These are phyloP conservation scores for Fusarium duplospermum DNA, from an alignment of 2,329 filamentous ascomycete genomes.

Conservation along the genomic window DNA sequence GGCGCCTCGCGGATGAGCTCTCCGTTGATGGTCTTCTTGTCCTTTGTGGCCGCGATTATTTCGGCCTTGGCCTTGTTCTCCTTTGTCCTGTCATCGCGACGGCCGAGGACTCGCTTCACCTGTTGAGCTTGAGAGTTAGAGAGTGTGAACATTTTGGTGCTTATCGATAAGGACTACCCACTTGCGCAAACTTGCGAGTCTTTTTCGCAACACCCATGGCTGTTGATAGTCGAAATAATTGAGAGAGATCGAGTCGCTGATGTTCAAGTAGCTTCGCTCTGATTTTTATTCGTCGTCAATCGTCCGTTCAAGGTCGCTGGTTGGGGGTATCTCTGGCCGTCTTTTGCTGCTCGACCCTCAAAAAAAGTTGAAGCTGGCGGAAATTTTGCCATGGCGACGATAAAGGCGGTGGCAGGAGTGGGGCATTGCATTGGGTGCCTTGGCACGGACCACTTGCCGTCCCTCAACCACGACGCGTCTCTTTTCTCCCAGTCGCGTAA, in stretches of 20 bases:
- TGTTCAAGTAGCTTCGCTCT: neutral
- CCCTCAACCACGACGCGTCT: conserved; percentile 48
- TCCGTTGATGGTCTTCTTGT: conserved; percentile 65
- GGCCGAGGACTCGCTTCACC: conserved; percentile 86
- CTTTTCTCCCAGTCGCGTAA: conserved; percentile 49
- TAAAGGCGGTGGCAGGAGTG: conserved; percentile 45
- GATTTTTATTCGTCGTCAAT: neutral
- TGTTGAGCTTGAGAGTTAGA: conserved; percentile 43
- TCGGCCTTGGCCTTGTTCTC: conserved; percentile 80
- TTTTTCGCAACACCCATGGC: conserved; percentile 89
- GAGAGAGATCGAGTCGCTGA: neutral
- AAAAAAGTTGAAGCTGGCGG: conserved; percentile 40
- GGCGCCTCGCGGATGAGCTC: conserved; percentile 82
- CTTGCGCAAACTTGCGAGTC: conserved; percentile 88
- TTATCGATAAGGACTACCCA: conserved; percentile 52
- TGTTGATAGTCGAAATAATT: neutral
- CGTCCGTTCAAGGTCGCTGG: neutral
- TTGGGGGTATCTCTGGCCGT: conserved; percentile 21
- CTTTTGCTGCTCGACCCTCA: conserved; percentile 22
- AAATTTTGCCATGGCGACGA: conserved; percentile 44
- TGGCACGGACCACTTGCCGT: conserved; percentile 45
- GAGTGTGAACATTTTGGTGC: conserved; percentile 24
- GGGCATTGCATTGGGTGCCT: conserved; percentile 1
- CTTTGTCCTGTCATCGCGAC: conserved; percentile 83
- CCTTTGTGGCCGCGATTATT: conserved; percentile 66